Evolutionary conservation across 2,329 filamentous ascomycete genomes (phyloP).

Genomic region (Seiridium cupressi): DNA sequence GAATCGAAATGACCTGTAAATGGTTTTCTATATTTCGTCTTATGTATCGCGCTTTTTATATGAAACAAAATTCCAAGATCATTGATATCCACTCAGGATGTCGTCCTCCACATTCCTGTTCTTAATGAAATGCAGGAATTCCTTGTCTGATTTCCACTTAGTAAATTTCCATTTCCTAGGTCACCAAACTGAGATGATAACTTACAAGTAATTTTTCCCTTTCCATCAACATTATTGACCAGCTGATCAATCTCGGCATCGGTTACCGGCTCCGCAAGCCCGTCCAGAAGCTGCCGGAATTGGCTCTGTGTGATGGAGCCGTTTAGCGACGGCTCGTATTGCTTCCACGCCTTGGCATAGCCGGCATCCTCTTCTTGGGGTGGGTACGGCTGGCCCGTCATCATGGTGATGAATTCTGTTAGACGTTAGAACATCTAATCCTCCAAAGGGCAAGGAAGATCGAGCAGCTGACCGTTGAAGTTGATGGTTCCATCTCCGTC

Average conservation of each 20-base stretch:
- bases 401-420: slow-evolving; percentile 39
- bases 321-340: slow-evolving; percentile 30
- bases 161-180: background rate
- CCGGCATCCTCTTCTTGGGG: slow-evolving; percentile 22
- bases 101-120: slow-evolving; percentile 26
- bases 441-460: background rate
- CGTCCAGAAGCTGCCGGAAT: slow-evolving; percentile 30
- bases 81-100: slow-evolving; percentile 6
- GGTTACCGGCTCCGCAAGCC: slow-evolving; percentile 29
- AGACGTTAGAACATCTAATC: background rate
- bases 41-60: background rate
- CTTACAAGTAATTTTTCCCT: slow-evolving; percentile 35
- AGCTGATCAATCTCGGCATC: slow-evolving; percentile 31
- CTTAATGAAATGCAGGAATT: slow-evolving; percentile 34
- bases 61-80: background rate
- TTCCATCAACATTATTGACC: slow-evolving; percentile 31
- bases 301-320: slow-evolving; percentile 31
- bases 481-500: slow-evolving; percentile 37
- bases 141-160: slow-evolving; percentile 21
- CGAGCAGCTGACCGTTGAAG: slow-evolving; percentile 30
- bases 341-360: slow-evolving; percentile 31
- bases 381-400: slow-evolving; percentile 33
- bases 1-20: too few relatives aligned
- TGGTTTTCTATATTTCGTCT: too few relatives aligned
- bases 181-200: background rate